phyloP scores from a whole-genome alignment of 2,329 filamentous ascomycete species.

The Aureobasidium subglaciale region DNA sequence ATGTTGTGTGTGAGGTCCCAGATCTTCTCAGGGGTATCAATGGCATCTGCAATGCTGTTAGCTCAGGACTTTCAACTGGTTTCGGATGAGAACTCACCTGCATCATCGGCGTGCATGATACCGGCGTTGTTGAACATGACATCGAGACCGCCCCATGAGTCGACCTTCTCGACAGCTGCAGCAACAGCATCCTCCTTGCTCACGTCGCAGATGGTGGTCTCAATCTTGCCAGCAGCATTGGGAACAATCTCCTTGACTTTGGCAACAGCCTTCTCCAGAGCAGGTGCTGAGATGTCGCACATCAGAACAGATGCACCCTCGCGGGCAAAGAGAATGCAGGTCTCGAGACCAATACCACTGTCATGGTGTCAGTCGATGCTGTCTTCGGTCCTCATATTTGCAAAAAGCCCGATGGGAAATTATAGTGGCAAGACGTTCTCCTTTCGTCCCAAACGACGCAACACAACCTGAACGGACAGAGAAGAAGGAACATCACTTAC shows the following conservation, averaged over 20 bases:
- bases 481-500: slow-evolving; percentile 44
- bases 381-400: background rate
- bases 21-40: slow-evolving; percentile 80
- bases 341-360: slow-evolving; percentile 90
- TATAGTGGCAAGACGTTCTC: background rate
- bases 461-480: background rate
- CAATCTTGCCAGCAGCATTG: slow-evolving; percentile 48
- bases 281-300: slow-evolving; percentile 73
- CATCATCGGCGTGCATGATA: slow-evolving; percentile 78
- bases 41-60: slow-evolving; percentile 42
- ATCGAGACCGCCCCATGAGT: slow-evolving; percentile 81
- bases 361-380: background rate
- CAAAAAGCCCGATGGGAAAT: background rate
- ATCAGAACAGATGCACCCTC: slow-evolving; percentile 83
- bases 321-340: slow-evolving; percentile 77
- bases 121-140: slow-evolving; percentile 97
- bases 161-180: slow-evolving; percentile 64
- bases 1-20: slow-evolving; percentile 92
- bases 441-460: background rate
- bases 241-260: slow-evolving; percentile 66
- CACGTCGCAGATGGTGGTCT: slow-evolving; percentile 66
- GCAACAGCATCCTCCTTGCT: slow-evolving; percentile 76
- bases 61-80: background rate
- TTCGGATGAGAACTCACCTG: slow-evolving; percentile 24
- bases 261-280: slow-evolving; percentile 66